Evolutionary conservation across 768 basidiomycete species (phyloP).

Genomic region (Cystofilobasidium bisporidii): DNA sequence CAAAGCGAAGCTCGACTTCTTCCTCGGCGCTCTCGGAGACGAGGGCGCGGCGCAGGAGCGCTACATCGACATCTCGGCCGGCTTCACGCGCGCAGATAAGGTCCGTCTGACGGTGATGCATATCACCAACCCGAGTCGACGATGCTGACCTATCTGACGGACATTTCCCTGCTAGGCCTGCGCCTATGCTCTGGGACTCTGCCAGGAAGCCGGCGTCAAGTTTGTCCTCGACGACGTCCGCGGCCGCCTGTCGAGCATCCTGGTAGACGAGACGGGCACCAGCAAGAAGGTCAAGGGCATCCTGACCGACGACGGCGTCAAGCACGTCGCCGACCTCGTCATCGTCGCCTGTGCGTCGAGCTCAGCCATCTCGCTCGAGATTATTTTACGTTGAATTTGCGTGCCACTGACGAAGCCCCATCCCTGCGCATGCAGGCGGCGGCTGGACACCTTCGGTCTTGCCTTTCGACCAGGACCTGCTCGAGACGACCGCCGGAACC

Average conservation of each 20-base stretch:
- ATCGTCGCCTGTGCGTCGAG: slow-evolving; percentile 31
- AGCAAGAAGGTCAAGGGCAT: slow-evolving; percentile 26
- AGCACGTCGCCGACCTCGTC: slow-evolving; percentile 28
- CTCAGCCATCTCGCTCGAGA: no score
- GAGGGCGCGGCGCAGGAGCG: neutral
- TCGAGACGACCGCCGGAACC: slow-evolving; percentile 32
- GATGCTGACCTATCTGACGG: no score
- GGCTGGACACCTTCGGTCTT: slow-evolving; percentile 32
- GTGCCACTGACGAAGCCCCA: no score
- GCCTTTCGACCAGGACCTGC: slow-evolving; percentile 25
- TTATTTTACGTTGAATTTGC: no score
- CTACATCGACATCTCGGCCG: slow-evolving; percentile 31
- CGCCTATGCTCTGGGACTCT: slow-evolving; percentile 29
- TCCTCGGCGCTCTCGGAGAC: neutral
- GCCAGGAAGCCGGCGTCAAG: slow-evolving; percentile 29
- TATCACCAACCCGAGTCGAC: no score
- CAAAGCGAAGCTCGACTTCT: slow-evolving; percentile 20
- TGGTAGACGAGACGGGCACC: slow-evolving; percentile 15
- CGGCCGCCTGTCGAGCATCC: slow-evolving; percentile 26
- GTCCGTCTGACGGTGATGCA: no score
- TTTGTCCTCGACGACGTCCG: slow-evolving; percentile 28
- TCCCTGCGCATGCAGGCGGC: no score
- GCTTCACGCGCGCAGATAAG: slow-evolving; percentile 32
- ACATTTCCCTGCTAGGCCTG: no score
- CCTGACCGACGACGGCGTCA: slow-evolving; percentile 30